Evolutionary conservation across 2,329 filamentous ascomycete species (phyloP), one percentile per base, ranked within the genome.

Genomic region (Cryphonectria radicalis): DNA sequence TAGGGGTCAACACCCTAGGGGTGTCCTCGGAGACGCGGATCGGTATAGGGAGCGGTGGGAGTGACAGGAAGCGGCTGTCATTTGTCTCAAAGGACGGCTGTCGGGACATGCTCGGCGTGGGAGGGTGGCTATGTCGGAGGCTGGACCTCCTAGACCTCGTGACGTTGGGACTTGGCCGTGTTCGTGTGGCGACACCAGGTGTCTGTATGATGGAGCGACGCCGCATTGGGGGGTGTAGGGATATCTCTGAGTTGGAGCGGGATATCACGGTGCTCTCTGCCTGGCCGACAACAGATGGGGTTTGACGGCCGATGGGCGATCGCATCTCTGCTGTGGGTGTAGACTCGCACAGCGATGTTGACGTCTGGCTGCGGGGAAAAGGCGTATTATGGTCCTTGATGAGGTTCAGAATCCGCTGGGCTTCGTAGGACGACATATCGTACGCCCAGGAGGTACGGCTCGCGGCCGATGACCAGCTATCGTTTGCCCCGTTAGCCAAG

Each of bases 141-240:
- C 76, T 82, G 4, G 79, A 76, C 72, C 77, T 80, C 40, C 77
- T 74, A 4, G 66, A 76, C 73, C 77, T 79, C 40, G 77, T 73
- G 3, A 65, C 63, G 67, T 67, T 71, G 59, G 71, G 75, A 72
- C 72, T 73, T 73, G 74, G 79, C 70, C 72, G 70, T 57, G 68
- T 75, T 11, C 84, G 82, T 10, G 86, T 87, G 10, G 86, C 86
- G 32, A 87, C 79, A 14, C 86, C 86, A 0, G 86, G 85, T 0
- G 81, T 85, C 71, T 84, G 84, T 17, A 85, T 79, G 50, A 86
- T 75, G 3, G 85, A 87, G 13, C 84, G 82, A 57, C 85, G 81
- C 25, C 85, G 82, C 70, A 84, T 80, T 6, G 85, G 84, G 40
- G 83, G 82, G 73, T 84, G 86, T 14, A 86, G 74, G 4, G 84